Percentiles rank a stretch among this genome's conserved stretches.
Conservation (phyloP, 345 rosid species). For the Clarkia xantiana region DNA sequence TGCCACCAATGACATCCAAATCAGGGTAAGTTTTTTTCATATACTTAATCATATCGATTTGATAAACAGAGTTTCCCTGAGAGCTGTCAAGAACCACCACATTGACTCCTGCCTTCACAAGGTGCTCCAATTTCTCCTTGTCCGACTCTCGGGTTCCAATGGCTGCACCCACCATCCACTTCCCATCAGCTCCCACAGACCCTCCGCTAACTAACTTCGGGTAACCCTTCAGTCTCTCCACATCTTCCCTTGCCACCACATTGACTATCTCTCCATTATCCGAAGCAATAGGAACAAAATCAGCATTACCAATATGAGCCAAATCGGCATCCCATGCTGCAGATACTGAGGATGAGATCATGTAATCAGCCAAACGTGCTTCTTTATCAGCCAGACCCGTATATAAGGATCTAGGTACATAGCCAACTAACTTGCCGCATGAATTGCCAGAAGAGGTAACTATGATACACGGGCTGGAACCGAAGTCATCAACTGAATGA, state of each 20-base stretch:
- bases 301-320: slow-evolving; percentile 27
- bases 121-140: slow-evolving; percentile 63
- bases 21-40: not conserved
- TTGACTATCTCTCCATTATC: slow-evolving; percentile 8
- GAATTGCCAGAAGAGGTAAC: slow-evolving; percentile 25
- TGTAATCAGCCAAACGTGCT: slow-evolving; percentile 39
- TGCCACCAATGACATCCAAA: slow-evolving; percentile 1
- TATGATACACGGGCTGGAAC: slow-evolving; percentile 6
- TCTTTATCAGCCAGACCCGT: slow-evolving; percentile 32
- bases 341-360: slow-evolving; percentile 31
- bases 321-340: slow-evolving; percentile 47
- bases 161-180: slow-evolving; percentile 91
- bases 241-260: not conserved
- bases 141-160: slow-evolving; percentile 73
- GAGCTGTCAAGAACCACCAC: slow-evolving; percentile 81
- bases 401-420: slow-evolving; percentile 49
- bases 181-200: slow-evolving; percentile 54
- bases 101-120: slow-evolving; percentile 56
- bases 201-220: slow-evolving; percentile 60
- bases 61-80: slow-evolving; percentile 80
- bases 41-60: slow-evolving; percentile 68
- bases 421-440: slow-evolving; percentile 42
- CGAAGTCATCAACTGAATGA: slow-evolving; percentile 8
- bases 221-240: not conserved
- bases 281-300: slow-evolving; percentile 46